These are phyloP conservation scores for Talaromyces ruber DNA, from an alignment of 495 filamentous ascomycete genomes.

Conservation along the genomic window DNA sequence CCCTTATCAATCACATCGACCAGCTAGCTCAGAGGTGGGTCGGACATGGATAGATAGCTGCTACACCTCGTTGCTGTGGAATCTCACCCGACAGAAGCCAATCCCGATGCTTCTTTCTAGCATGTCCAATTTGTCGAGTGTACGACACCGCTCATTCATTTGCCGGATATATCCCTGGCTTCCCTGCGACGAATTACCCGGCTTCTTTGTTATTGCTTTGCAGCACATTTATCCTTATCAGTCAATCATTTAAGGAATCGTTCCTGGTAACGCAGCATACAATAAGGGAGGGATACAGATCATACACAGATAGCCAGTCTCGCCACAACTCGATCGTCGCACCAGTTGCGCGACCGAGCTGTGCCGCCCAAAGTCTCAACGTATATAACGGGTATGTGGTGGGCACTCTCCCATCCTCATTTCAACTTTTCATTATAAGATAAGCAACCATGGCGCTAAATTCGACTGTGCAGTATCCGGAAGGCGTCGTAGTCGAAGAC, in stretches of 20 bases:
- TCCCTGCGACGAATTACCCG: not conserved
- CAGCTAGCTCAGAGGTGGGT: not conserved
- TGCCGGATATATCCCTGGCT: not conserved
- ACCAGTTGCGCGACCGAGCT: not conserved
- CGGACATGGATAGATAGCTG: not conserved
- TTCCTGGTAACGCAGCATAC: not conserved
- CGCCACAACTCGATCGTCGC: not conserved
- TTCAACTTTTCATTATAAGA: not conserved
- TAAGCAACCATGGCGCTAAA: conserved; percentile 3
- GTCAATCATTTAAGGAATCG: not conserved
- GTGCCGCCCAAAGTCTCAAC: not conserved
- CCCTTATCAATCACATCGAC: not conserved
- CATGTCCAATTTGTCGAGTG: not conserved
- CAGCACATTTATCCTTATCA: not conserved
- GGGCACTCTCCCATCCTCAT: not conserved
- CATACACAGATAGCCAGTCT: not conserved
- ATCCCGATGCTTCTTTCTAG: not conserved
- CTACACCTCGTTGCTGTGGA: not conserved
- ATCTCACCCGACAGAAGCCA: not conserved
- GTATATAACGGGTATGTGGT: not conserved
- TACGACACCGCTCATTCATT: not conserved
- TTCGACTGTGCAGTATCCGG: not conserved
- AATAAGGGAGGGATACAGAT: not conserved
- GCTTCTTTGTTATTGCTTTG: not conserved
- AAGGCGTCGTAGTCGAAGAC: not conserved